Evolutionary conservation across 164 flowering plant genomes (phyloP).

Genomic region (Taxillus chinensis): DNA sequence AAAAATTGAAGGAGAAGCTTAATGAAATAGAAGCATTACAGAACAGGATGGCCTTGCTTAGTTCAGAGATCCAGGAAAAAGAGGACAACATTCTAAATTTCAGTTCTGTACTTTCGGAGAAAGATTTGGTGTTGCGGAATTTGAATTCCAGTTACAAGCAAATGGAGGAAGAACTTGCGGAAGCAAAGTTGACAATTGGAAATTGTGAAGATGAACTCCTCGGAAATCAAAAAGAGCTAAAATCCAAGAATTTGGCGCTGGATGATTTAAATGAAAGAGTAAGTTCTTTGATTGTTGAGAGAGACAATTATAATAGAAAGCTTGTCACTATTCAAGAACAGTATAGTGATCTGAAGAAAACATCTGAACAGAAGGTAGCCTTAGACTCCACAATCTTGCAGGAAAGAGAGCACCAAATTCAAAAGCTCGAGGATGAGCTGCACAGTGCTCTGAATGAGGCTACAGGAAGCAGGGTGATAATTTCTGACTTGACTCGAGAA

Average conservation of each 20-base stretch:
- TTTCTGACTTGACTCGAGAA: slow-evolving; percentile 41
- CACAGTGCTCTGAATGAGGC: slow-evolving; percentile 29
- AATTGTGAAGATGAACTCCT: slow-evolving; percentile 34
- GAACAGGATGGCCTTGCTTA: slow-evolving; percentile 44
- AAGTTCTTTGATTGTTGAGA: slow-evolving; percentile 33
- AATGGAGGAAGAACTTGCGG: slow-evolving; percentile 35
- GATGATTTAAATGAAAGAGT: slow-evolving; percentile 36
- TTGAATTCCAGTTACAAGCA: slow-evolving; percentile 25
- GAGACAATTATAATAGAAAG: slow-evolving; percentile 30
- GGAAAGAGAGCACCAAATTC: slow-evolving; percentile 38
- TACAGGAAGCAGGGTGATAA: slow-evolving; percentile 16
- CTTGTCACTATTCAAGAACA: slow-evolving; percentile 28
- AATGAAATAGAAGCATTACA: slow-evolving; percentile 36
- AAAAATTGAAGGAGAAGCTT: slow-evolving; percentile 44
- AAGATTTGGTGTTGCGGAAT: slow-evolving; percentile 44
- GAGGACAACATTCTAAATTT: slow-evolving; percentile 35
- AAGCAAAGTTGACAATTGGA: slow-evolving; percentile 28
- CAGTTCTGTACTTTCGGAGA: slow-evolving; percentile 33
- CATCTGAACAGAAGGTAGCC: slow-evolving; percentile 44
- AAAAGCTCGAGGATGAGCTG: slow-evolving; percentile 40
- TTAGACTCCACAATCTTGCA: slow-evolving; percentile 40
- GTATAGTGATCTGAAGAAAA: slow-evolving; percentile 35
- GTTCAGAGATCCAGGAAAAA: slow-evolving; percentile 52
- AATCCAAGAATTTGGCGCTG: slow-evolving; percentile 25
- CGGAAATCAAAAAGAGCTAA: slow-evolving; percentile 36